phyloP scores from a whole-genome alignment of 371 early-diverging fungal genomes.

The Mortierella sp. region DNA sequence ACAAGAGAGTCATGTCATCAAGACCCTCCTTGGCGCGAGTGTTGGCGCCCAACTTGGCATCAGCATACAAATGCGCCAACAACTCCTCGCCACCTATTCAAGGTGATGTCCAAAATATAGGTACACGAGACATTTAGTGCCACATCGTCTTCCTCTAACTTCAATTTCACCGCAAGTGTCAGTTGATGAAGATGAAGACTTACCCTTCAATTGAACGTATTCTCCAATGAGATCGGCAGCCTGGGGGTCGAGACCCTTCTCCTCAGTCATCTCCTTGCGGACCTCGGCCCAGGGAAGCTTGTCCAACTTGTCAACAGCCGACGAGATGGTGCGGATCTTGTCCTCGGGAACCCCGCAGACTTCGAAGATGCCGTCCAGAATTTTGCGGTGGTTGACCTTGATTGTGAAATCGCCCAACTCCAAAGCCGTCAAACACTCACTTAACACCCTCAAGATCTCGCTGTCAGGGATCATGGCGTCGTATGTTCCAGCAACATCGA shows the following conservation, averaged over 20 bases:
- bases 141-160: too few relatives aligned
- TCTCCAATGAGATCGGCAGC: slow-evolving; percentile 93
- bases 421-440: slow-evolving; percentile 84
- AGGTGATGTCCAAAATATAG: not conserved
- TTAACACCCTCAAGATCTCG: slow-evolving; percentile 90
- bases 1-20: slow-evolving; percentile 89
- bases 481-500: slow-evolving; percentile 98
- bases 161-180: too few relatives aligned
- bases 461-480: slow-evolving; percentile 98
- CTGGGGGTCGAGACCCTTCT: slow-evolving; percentile 85
- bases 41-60: slow-evolving; percentile 76
- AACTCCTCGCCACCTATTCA: slow-evolving; percentile 78
- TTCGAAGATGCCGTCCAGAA: slow-evolving; percentile 97
- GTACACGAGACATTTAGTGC: too few relatives aligned
- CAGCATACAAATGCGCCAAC: slow-evolving; percentile 75
- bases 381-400: slow-evolving; percentile 97
- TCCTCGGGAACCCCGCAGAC: slow-evolving; percentile 94
- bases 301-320: slow-evolving; percentile 99
- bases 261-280: slow-evolving; percentile 94
- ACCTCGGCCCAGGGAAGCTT: slow-evolving; percentile 97
- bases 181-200: not conserved
- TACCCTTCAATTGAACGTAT: slow-evolving; percentile 87
- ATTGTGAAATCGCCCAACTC: slow-evolving; percentile 89
- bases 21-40: slow-evolving; percentile 86
- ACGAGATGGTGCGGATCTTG: slow-evolving; percentile 92